These are phyloP conservation scores for Themeda triandra DNA, from an alignment of 176 grass and related monocot species.

Conservation along the genomic window DNA sequence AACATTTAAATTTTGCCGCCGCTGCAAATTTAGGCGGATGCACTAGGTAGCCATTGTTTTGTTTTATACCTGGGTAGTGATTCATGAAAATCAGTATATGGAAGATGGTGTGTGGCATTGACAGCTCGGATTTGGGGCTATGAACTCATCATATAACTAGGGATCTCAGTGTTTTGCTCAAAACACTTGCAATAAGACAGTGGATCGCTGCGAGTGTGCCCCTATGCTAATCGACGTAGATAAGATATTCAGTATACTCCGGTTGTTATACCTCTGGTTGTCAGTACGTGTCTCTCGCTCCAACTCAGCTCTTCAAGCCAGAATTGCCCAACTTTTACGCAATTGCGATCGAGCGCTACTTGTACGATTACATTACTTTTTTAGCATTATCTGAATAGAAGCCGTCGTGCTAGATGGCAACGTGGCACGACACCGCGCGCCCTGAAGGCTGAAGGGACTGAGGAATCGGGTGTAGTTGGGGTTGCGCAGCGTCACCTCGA, in stretches of 20 bases:
- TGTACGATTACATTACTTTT: too few species aligned
- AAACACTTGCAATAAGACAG: constrained; percentile 13
- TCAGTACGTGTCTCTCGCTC: not conserved
- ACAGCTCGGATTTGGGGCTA: not conserved
- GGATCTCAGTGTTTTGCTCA: constrained; percentile 7
- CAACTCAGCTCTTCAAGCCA: too few species aligned
- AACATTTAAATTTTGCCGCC: constrained; percentile 48
- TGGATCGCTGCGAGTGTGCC: not conserved
- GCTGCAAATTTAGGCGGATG: constrained; percentile 17
- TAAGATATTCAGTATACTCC: not conserved
- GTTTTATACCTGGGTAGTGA: constrained; percentile 17
- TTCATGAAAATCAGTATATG: constrained; percentile 24
- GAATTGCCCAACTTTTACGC: too few species aligned
- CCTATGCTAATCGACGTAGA: not conserved
- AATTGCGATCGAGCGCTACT: too few species aligned
- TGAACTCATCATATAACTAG: constrained; percentile 12
- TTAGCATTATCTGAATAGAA: too few species aligned
- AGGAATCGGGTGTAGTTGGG: too few species aligned
- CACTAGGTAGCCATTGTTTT: constrained; percentile 52
- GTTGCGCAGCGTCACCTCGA: too few species aligned
- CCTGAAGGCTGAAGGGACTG: too few species aligned
- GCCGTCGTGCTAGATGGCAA: too few species aligned
- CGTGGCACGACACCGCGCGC: too few species aligned
- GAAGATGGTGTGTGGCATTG: not conserved
- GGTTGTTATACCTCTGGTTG: not conserved